Evolutionary conservation across 768 basidiomycete species (phyloP).

Genomic region (Sutorius australiensis): DNA sequence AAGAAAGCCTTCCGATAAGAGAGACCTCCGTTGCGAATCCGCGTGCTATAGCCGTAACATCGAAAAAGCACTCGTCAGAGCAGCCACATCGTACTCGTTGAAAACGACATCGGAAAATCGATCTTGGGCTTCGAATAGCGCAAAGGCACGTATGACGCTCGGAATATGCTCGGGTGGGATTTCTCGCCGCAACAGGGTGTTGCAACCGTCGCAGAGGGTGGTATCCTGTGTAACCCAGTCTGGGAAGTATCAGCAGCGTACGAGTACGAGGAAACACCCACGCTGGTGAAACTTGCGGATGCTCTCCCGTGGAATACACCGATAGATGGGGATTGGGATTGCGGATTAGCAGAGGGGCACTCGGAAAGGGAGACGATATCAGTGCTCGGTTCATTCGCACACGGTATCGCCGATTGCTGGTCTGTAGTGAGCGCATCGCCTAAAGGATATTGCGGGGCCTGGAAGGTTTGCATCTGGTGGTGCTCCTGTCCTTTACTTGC

Average conservation of each 20-base stretch:
- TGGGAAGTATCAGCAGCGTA: not conserved
- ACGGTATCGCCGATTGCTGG: not conserved
- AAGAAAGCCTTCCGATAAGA: not conserved
- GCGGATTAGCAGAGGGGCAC: not conserved
- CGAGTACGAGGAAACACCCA: not conserved
- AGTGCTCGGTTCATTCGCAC: not conserved
- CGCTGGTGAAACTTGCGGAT: constrained; percentile 9
- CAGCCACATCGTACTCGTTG: constrained; percentile 13
- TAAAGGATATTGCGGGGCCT: not conserved
- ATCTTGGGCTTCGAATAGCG: constrained; percentile 15
- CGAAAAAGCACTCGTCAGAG: constrained; percentile 20
- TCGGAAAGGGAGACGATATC: not conserved
- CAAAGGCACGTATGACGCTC: constrained; percentile 20
- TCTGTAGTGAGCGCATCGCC: not conserved
- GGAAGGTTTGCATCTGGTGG: not conserved
- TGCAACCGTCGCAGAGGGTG: constrained; percentile 13
- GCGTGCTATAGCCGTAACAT: constrained; percentile 17
- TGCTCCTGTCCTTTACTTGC: not conserved
- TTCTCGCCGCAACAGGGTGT: constrained; percentile 11
- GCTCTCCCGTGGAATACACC: constrained; percentile 1
- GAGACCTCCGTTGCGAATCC: not conserved
- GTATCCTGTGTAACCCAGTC: constrained; percentile 7
- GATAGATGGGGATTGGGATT: not conserved
- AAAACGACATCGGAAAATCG: not conserved
- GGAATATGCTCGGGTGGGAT: constrained; percentile 21